Percentiles rank a stretch among this genome's conserved stretches.
phyloP scores from a whole-genome alignment of 345 rosid species.

The Dovyalis caffra region DNA sequence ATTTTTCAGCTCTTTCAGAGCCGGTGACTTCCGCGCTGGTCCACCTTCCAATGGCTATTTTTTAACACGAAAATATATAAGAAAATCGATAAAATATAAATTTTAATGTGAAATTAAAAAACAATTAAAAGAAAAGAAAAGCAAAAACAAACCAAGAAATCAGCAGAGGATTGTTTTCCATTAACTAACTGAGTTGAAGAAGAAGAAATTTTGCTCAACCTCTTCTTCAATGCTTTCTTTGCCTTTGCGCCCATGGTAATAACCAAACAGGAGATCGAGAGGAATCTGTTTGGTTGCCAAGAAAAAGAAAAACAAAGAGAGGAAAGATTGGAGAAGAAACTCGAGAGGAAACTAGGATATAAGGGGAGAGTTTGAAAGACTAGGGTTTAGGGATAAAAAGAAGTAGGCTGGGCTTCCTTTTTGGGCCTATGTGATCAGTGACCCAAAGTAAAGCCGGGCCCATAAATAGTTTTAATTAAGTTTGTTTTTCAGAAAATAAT shows the following conservation, averaged over 20 bases:
- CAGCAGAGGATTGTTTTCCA: constrained; percentile 40
- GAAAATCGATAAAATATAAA: constrained; percentile 5
- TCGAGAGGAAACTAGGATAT: background rate
- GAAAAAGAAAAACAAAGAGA: background rate
- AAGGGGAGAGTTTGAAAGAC: background rate
- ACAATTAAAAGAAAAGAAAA: background rate
- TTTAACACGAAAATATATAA: background rate
- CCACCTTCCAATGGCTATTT: constrained; percentile 80
- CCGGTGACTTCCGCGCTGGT: constrained; percentile 52
- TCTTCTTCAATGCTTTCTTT: constrained; percentile 64
- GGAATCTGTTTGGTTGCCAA: background rate
- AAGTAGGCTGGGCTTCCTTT: no score
- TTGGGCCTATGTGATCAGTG: no score
- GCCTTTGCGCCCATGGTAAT: constrained; percentile 64
- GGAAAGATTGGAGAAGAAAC: background rate
- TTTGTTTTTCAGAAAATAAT: no score
- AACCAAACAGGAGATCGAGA: background rate
- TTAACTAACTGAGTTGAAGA: constrained; percentile 33
- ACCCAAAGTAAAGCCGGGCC: no score
- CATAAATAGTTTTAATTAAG: no score
- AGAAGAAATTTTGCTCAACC: constrained; percentile 47
- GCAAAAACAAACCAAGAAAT: constrained; percentile 59
- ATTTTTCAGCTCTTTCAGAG: constrained; percentile 31
- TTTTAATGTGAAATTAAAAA: background rate
- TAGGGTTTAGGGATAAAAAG: background rate